Evolutionary conservation across 140 eudicot genomes (phyloP).

Genomic region (Oenanthe javanica): DNA sequence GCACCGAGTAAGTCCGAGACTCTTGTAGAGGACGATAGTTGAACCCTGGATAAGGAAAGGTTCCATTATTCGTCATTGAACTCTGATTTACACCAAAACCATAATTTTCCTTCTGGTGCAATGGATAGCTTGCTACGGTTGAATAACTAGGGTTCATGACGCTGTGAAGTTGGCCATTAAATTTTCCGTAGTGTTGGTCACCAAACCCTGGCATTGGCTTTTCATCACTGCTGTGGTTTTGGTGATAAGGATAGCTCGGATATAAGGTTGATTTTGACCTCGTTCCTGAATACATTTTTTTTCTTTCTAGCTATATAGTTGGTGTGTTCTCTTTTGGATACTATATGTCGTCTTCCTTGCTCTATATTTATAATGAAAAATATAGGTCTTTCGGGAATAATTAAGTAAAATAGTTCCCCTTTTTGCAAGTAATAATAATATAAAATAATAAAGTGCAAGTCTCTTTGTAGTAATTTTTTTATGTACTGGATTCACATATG

Average conservation of each 20-base stretch:
- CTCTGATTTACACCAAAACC: background rate
- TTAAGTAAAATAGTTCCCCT: background rate
- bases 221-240: background rate
- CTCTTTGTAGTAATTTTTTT: background rate
- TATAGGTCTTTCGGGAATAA: background rate
- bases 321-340: background rate
- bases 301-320: background rate
- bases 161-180: background rate
- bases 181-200: background rate
- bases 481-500: no score
- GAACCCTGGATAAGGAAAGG: no score
- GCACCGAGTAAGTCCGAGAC: no score
- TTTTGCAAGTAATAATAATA: background rate
- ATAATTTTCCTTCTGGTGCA: background rate
- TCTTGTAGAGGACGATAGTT: no score
- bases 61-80: background rate
- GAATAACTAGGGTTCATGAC: background rate
- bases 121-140: background rate
- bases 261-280: background rate
- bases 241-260: background rate
- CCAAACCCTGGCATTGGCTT: background rate
- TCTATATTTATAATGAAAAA: background rate
- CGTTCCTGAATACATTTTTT: background rate
- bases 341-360: background rate
- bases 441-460: background rate